Conservation (phyloP, 2,329 filamentous ascomycete genomes). For the Dothistroma pini region DNA sequence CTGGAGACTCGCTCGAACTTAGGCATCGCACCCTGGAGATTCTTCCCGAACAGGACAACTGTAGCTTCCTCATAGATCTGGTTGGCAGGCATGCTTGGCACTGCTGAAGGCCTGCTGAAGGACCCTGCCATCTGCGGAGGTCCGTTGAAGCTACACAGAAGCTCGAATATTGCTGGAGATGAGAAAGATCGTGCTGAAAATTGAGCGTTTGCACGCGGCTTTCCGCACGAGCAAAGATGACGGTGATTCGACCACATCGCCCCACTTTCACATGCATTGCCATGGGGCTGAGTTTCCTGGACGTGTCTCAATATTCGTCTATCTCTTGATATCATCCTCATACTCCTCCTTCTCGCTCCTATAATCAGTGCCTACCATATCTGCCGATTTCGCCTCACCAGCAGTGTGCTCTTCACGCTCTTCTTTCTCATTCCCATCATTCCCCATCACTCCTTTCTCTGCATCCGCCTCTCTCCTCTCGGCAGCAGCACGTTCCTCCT, state of each 20-base stretch:
- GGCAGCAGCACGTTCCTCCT: conserved; percentile 7
- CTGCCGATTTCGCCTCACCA: background rate
- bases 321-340: background rate
- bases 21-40: conserved; percentile 14
- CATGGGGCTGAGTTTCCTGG: background rate
- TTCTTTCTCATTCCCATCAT: background rate
- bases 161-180: background rate
- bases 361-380: background rate
- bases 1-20: conserved; percentile 8
- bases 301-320: background rate
- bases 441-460: conserved; percentile 1
- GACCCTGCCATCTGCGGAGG: background rate
- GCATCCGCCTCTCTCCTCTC: background rate
- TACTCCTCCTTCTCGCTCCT: background rate
- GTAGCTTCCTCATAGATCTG: conserved; percentile 22
- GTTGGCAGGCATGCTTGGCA: conserved; percentile 17
- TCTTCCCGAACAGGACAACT: conserved; percentile 18
- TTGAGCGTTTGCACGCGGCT: background rate
- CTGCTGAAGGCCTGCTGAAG: background rate
- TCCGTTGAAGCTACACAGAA: background rate
- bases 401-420: background rate
- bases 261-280: background rate
- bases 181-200: background rate
- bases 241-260: background rate
- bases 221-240: background rate